Evolutionary conservation across 805 yeast genomes (phyloP).

Genomic region (Candida palmyrensis): DNA sequence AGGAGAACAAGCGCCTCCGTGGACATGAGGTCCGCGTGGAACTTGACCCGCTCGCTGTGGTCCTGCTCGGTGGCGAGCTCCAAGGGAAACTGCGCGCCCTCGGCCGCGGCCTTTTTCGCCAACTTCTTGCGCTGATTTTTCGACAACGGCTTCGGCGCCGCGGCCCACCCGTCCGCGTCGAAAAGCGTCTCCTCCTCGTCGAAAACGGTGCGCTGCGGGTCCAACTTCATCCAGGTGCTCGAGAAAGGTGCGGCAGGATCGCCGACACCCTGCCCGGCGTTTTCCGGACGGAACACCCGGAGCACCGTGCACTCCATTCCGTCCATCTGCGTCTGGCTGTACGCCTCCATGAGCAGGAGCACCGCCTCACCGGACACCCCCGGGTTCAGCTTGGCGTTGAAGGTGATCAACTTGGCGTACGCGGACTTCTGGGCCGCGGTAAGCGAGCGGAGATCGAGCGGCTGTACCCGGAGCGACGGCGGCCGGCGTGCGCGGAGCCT

Average conservation of each 20-base stretch:
- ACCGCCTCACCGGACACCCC: constrained; percentile 15
- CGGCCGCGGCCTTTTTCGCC: constrained; percentile 10
- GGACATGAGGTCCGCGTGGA: constrained; percentile 26
- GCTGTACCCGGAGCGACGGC: constrained; percentile 10
- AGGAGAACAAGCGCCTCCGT: constrained; percentile 38
- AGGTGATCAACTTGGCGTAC: constrained; percentile 13
- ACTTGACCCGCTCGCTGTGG: constrained; percentile 14
- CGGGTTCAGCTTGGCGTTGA: constrained; percentile 12
- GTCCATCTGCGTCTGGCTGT: constrained; percentile 7
- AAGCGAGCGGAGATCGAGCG: constrained; percentile 9
- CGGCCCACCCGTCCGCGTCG: constrained; percentile 6
- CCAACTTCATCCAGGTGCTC: constrained; percentile 3
- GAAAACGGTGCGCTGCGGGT: constrained; percentile 2
- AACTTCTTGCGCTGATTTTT: constrained; percentile 14
- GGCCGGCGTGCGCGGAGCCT: constrained; percentile 7
- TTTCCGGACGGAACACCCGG: constrained; percentile 10
- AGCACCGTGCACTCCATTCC: constrained; percentile 12
- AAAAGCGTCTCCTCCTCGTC: constrained; percentile 4
- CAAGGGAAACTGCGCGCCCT: constrained; percentile 1
- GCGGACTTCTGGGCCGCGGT: constrained; percentile 13
- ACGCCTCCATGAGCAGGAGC: constrained; percentile 14
- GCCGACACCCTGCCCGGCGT: not conserved
- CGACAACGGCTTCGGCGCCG: constrained; percentile 11
- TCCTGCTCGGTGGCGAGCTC: constrained; percentile 6
- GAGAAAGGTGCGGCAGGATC: too few species aligned